Conservation (phyloP, 805 yeast species). For the Kodamaea leandrae region DNA sequence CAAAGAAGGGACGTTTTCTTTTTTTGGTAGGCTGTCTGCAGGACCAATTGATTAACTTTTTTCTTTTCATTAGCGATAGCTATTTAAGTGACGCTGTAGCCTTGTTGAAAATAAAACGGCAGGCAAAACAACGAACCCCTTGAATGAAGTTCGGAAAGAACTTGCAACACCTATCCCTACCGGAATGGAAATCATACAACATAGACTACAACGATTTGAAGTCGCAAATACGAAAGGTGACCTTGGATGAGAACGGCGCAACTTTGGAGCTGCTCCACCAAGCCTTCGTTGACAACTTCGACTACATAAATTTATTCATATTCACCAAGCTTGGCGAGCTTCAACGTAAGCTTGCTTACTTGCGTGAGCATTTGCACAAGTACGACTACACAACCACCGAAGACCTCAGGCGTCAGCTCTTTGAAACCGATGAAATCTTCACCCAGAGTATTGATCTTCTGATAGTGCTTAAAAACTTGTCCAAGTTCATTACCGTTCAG, state of each 20-base stretch:
- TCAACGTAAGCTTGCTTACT: constrained; percentile 41
- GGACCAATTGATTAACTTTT: too few species aligned
- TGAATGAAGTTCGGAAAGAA: constrained; percentile 91
- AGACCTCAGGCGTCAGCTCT: constrained; percentile 10
- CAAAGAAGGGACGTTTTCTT: too few species aligned
- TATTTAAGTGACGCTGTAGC: too few species aligned
- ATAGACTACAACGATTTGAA: constrained; percentile 81
- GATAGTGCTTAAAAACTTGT: constrained; percentile 56
- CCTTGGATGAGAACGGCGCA: constrained; percentile 23
- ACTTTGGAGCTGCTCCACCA: constrained; percentile 33
- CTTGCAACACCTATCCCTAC: constrained; percentile 69
- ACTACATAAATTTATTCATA: constrained; percentile 60
- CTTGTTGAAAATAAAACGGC: too few species aligned
- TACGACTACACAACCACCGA: constrained; percentile 1
- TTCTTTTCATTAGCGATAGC: background rate
- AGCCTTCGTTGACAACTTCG: constrained; percentile 56
- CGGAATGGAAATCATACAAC: constrained; percentile 85
- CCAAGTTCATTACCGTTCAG: constrained; percentile 71
- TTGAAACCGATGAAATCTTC: constrained; percentile 26
- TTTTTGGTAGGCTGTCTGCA: too few species aligned
- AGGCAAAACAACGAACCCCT: background rate
- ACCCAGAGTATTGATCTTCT: constrained; percentile 40
- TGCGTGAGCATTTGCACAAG: constrained; percentile 5
- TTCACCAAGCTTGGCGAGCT: constrained; percentile 68
- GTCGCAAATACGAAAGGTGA: constrained; percentile 56